Base-by-base conservation (phyloP, 202 grass and related monocot species). In the Miscanthus sacchariflorus region DNA sequence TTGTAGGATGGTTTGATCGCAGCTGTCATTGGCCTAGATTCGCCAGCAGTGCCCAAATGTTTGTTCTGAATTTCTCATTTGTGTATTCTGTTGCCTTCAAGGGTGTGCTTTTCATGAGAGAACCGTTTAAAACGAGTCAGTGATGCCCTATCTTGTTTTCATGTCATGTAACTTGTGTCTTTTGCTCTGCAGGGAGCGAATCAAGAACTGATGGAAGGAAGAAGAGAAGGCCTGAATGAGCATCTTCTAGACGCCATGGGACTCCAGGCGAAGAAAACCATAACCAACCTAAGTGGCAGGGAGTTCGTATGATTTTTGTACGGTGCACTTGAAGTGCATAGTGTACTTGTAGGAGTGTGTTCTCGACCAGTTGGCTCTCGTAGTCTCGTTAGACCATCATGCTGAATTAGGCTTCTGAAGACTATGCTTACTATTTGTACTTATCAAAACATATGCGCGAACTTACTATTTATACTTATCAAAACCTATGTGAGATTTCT, bases 1-100 rank as follows among this genome's bases (percentile, higher is more conserved):
- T 79, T 91, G 75, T 39, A 91, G 89, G 61, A 87, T 30, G 69
- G 81, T 59, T 70, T 6, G 43, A 28, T 91, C 70, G 4, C 39
- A 69, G 80, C 59, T 4, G 28, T 87, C 38, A 7, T 54, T 39
- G 71, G 71, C 12, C n/a, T 78, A 43, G 33, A 56, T 52, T 76
- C 43, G 1, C 3, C 56, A n/a, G 12, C 25, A 68, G 25, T 63
- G 39, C 27, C 10, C 43, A 35, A 64, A 86, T 63, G 88, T 86
- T 6, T 48, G 77, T 48, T 70, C 54, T 19, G 21, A n/a, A 49
- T 33, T 28, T 77, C 28, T 78, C 5, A 17, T 79, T 87, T 12
- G 23, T 46, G 17, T 5, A 56, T 77, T 68, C 9, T 36, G 64
- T 25, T 35, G 23, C 35, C 15, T 70, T 35, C 7, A 27, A 46